Evolutionary conservation across 768 basidiomycete genomes (phyloP), one percentile per base, ranked within the genome.

Genomic region (Phlebiopsis gigantea): DNA sequence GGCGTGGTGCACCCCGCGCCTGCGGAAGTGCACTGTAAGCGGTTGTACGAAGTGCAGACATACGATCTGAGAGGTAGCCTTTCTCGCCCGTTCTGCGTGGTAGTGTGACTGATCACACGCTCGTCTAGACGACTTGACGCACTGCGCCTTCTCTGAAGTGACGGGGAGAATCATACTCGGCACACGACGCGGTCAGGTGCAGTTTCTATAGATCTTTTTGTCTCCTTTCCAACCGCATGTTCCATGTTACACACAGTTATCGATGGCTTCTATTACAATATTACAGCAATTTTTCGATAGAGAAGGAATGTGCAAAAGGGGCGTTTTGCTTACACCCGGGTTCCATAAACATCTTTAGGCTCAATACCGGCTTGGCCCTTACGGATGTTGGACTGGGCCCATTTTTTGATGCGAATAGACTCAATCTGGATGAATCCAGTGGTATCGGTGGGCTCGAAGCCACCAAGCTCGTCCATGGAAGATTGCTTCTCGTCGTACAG

Each of bases 401-500:
- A 93, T 87, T 97, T 94, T 79, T 97, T 98, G 72, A 99, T 93
- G 46, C 97, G 85, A 72, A 99, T 98, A 29, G 92, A 92, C 71
- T 97, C 92, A 62, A 99, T 98, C 67, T 89, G 87, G 73, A 98
- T 98, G 80, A 98, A 98, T 4, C 95, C 95, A 49, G 89, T 83
- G 31, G 94, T 94, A 67, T 96, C 93, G 29, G 89, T 91, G 21
- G 95, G 95, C 75, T 96, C 93, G 73, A 99, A 98, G 43, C 95
- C 96, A 59, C 97, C 96, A 57, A 98, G 85, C 75, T 96, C 94
- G 71, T 99, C 97, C 97, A 99, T 98, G 54, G 94, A 97, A 9
- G 92, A 93, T 73, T 97, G 81, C 29, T 86, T 86, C 66, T 91
- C 94, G 67, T 99, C 97, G 70, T 99, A 99, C 24, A 99, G 80